Evolutionary conservation across 2,329 filamentous ascomycete species (phyloP), one percentile per base, ranked within the genome.

Genomic region (Neoscytalidium dimidiatum): DNA sequence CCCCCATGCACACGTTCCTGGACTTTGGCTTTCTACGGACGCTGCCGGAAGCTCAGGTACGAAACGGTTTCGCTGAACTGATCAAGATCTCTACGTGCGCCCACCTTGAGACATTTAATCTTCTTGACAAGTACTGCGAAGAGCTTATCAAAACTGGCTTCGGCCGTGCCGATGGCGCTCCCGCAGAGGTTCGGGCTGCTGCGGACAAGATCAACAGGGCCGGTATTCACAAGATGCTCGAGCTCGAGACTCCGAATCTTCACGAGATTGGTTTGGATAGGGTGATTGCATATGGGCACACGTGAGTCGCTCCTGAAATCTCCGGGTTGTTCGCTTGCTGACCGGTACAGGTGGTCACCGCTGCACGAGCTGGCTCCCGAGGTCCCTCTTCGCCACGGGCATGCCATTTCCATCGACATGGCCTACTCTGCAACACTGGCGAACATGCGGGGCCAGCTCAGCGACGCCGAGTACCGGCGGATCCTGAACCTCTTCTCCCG

Each of bases 371-470:
- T 92, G 9, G 82, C 89, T 0, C 89, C 89, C 0, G 84, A 88
- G 58, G 86, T 87, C 0, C 89, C 89, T 0, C 83, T 91, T 48
- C 86, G 89, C 46, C 90, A 92, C 73, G 89, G 89, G 3, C 89
- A 92, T 72, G 89, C 89, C 68, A 91, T 92, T 69, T 89, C 87
- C 2, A 90, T 91, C 67, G 89, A 91, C 73, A 92, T 92, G 89
- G 89, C 89, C 0, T 92, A 89, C 77, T 90, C 88, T 0, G 88
- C 89, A 0, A 91, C 89, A 0, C 81, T 92, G 3, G 87, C 89
- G 19, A 84, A 88, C 72, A 75, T 81, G 66, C 84, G 87, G n/a
- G 86, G 87, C 3, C 79, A 90, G 0, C 81, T 92, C 9, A 83
- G 81, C 23, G 79, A 86, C 49, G 80, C 79, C 1, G 88, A 91